Evolutionary conservation across 345 rosid species (phyloP).

Genomic region (Anacardium occidentale): DNA sequence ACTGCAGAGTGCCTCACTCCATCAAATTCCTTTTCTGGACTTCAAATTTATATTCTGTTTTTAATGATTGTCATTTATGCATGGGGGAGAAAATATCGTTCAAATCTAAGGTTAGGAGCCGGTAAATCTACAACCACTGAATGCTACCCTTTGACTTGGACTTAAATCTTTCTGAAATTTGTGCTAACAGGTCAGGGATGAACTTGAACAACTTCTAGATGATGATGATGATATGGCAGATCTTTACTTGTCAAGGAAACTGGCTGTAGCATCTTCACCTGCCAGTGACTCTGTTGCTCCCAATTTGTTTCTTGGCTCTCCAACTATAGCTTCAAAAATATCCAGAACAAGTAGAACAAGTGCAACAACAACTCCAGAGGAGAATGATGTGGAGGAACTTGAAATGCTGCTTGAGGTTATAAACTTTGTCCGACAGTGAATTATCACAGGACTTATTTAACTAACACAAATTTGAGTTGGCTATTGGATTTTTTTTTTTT

Average conservation of each 20-base stretch:
- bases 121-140: background rate
- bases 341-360: slow-evolving; percentile 48
- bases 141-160: slow-evolving; percentile 5
- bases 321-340: slow-evolving; percentile 43
- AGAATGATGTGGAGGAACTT: slow-evolving; percentile 61
- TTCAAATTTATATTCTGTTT: background rate
- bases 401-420: slow-evolving; percentile 67
- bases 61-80: background rate
- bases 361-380: slow-evolving; percentile 35
- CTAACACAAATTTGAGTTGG: slow-evolving; percentile 10
- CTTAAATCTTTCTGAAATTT: background rate
- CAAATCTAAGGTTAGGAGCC: slow-evolving; percentile 1
- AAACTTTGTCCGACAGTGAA: background rate
- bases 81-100: background rate
- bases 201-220: slow-evolving; percentile 53
- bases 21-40: background rate
- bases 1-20: background rate
- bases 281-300: slow-evolving; percentile 37
- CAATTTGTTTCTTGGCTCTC: slow-evolving; percentile 38
- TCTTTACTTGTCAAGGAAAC: slow-evolving; percentile 54
- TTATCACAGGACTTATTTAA: background rate
- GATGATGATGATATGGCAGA: slow-evolving; percentile 60
- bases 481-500: slow-evolving; percentile 9
- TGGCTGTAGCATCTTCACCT: slow-evolving; percentile 37
- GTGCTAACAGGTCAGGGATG: slow-evolving; percentile 47